Evolutionary conservation across 768 basidiomycete species (phyloP).

Genomic region (Panus rudis): DNA sequence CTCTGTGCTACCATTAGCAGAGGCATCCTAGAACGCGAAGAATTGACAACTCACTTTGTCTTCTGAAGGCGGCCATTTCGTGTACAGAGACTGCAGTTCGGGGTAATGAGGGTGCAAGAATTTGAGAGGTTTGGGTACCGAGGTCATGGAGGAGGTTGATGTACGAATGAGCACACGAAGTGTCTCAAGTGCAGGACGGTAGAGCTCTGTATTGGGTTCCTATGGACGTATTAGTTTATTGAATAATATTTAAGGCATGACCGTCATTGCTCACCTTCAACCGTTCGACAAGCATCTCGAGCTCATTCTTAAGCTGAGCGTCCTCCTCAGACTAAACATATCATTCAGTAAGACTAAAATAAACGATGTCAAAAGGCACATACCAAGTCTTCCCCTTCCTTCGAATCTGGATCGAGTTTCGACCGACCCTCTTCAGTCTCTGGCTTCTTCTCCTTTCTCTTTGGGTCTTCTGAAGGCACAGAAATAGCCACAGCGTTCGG

Average conservation of each 20-base stretch:
- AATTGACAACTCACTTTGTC: slow-evolving; percentile 50
- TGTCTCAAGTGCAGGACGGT: slow-evolving; percentile 88
- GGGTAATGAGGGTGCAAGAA: slow-evolving; percentile 95
- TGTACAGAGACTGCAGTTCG: slow-evolving; percentile 75
- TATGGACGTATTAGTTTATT: slow-evolving; percentile 27
- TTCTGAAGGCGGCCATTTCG: slow-evolving; percentile 71
- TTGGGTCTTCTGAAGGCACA: slow-evolving; percentile 69
- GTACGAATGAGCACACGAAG: slow-evolving; percentile 90
- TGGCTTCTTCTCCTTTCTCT: slow-evolving; percentile 58
- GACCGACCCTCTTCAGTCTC: slow-evolving; percentile 44
- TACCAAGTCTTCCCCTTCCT: slow-evolving; percentile 61
- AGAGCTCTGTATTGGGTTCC: slow-evolving; percentile 84
- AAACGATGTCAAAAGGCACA: slow-evolving; percentile 25
- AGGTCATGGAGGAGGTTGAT: slow-evolving; percentile 98
- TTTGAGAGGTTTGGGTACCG: slow-evolving; percentile 97
- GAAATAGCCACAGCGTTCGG: slow-evolving; percentile 52
- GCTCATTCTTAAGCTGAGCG: slow-evolving; percentile 82
- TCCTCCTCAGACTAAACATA: slow-evolving; percentile 84
- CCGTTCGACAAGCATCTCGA: slow-evolving; percentile 95
- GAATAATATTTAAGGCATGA: slow-evolving; percentile 1
- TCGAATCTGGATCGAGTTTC: slow-evolving; percentile 38
- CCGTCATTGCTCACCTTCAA: slow-evolving; percentile 57
- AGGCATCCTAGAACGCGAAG: not conserved
- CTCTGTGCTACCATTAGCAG: slow-evolving; percentile 40
- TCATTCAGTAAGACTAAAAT: not conserved